A percentile compares a stretch with the other conserved stretches of the same genome.
Conservation (phyloP, 2,329 filamentous ascomycete species). For the Xylariaceae sp. region DNA sequence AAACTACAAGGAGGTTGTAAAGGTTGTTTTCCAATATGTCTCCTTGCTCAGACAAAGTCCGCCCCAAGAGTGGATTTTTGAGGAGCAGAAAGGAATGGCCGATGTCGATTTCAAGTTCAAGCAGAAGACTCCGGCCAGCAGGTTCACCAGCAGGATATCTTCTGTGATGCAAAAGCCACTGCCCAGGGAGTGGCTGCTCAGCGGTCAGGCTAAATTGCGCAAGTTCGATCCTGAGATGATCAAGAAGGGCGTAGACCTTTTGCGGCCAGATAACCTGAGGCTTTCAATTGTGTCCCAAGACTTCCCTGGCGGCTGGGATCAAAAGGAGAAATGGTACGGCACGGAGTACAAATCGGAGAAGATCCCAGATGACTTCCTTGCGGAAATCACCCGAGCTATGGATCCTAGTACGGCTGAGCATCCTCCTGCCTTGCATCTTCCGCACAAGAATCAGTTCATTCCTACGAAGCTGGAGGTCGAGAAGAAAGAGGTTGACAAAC, state of each 20-base stretch:
- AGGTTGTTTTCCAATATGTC: constrained; percentile 85
- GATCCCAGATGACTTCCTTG: constrained; percentile 68
- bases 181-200: constrained; percentile 81
- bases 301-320: constrained; percentile 74
- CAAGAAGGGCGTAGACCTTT: constrained; percentile 60
- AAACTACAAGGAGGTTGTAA: constrained; percentile 74
- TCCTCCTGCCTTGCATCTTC: constrained; percentile 69
- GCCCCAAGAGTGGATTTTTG: constrained; percentile 87
- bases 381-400: constrained; percentile 59
- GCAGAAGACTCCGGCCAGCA: constrained; percentile 83
- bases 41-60: constrained; percentile 72
- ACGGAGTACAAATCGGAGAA: constrained; percentile 84
- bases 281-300: constrained; percentile 77
- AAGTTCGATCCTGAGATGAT: constrained; percentile 77
- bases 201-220: constrained; percentile 66
- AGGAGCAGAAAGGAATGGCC: constrained; percentile 82
- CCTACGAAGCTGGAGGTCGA: constrained; percentile 89
- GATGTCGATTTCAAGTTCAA: constrained; percentile 94
- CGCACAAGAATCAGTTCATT: constrained; percentile 92
- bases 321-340: constrained; percentile 95
- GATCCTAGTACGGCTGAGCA: constrained; percentile 50
- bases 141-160: constrained; percentile 79
- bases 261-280: constrained; percentile 84
- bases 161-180: constrained; percentile 87
- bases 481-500: constrained; percentile 79